Conservation (phyloP, 495 filamentous ascomycete genomes). For the Penicillium parvum region DNA sequence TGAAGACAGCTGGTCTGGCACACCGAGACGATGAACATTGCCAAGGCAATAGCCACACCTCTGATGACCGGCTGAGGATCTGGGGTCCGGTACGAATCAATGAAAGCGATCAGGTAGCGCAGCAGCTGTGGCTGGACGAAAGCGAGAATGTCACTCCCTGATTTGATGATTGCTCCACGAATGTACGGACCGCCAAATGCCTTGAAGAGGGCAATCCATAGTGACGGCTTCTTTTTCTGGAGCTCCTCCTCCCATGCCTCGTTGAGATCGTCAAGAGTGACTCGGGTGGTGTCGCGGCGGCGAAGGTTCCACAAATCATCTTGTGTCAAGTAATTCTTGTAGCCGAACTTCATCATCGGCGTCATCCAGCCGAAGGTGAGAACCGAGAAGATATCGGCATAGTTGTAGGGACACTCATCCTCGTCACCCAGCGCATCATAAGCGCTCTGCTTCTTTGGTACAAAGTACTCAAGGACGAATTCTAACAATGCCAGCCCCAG, state of each 20-base stretch:
- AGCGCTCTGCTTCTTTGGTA: conserved; percentile 78
- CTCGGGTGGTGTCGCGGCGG: conserved; percentile 68
- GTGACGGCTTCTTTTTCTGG: conserved; percentile 66
- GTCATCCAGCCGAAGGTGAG: conserved; percentile 99
- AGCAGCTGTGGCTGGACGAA: conserved; percentile 93
- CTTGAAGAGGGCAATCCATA: conserved; percentile 90
- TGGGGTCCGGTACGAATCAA: conserved; percentile 68
- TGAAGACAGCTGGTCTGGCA: conserved; percentile 78
- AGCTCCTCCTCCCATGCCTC: conserved; percentile 75
- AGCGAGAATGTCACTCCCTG: conserved; percentile 72
- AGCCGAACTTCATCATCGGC: conserved; percentile 92
- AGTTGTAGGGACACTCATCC: conserved; percentile 91
- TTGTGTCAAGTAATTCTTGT: conserved; percentile 87
- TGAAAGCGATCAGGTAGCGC: conserved; percentile 77
- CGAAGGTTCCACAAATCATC: conserved; percentile 96
- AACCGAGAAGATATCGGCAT: conserved; percentile 89
- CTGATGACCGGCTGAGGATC: conserved; percentile 71
- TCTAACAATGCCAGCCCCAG: conserved; percentile 68
- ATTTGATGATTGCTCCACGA: conserved; percentile 76
- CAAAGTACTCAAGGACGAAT: conserved; percentile 82
- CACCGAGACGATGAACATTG: conserved; percentile 87
- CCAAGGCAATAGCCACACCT: conserved; percentile 82
- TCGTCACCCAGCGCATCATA: conserved; percentile 85
- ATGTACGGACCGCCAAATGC: conserved; percentile 83
- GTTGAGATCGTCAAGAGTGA: conserved; percentile 63